A percentile compares a stretch with the other conserved stretches of the same genome.
These are phyloP conservation scores for Neurospora sp. DNA, from an alignment of 2,329 filamentous ascomycete genomes.

Conservation along the genomic window DNA sequence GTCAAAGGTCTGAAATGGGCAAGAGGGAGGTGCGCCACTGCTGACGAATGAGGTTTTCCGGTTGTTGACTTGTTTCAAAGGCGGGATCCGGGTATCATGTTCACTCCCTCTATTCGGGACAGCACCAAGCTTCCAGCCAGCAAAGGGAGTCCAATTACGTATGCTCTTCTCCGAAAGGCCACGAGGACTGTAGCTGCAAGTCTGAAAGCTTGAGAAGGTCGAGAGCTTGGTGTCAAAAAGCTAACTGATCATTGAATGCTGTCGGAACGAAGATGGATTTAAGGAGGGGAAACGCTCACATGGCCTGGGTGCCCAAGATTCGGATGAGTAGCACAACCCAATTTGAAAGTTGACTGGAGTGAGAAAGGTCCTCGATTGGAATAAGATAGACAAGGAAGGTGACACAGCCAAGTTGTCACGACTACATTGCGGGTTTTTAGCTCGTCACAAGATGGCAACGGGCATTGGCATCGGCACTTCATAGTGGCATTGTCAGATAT, in stretches of 20 bases:
- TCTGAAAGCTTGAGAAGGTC: not conserved
- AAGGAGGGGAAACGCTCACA: not conserved
- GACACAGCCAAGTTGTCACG: not conserved
- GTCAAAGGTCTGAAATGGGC: not conserved
- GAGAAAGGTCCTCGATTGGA: not conserved
- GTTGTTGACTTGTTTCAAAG: not conserved
- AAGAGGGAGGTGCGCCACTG: not conserved
- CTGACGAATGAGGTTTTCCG: not conserved
- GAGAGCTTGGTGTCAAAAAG: not conserved
- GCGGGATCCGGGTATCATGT: not conserved
- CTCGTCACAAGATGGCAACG: not conserved
- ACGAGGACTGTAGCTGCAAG: not conserved
- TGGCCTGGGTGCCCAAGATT: not conserved
- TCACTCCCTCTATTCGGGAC: not conserved
- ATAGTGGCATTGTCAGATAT: not conserved
- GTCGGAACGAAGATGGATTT: not conserved
- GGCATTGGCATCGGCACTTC: not conserved
- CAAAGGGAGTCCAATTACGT: not conserved
- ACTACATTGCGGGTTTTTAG: not conserved
- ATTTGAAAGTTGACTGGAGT: not conserved
- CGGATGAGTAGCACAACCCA: not conserved
- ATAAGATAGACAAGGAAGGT: not conserved
- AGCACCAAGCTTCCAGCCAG: not conserved
- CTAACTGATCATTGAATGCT: not conserved
- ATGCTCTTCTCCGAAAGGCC: not conserved